Evolutionary conservation across 2,329 filamentous ascomycete species (phyloP), one percentile per base, ranked within the genome.

Genomic region (Penicillium sp.): DNA sequence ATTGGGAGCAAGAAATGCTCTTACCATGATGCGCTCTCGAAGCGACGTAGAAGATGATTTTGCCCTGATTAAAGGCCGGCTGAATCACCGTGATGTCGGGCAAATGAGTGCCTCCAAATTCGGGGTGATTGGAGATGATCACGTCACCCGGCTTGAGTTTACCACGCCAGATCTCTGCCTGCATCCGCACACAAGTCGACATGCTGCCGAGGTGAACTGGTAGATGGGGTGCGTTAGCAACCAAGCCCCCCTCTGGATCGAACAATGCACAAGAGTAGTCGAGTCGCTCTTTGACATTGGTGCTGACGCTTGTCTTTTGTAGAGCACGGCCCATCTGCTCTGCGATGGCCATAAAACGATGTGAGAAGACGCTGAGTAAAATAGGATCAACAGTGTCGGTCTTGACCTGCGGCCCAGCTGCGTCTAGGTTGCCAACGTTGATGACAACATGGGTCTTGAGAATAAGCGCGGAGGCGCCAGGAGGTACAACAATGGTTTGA

Each of bases 181-280:
- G 86, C 41, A 84, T 85, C 47, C 79, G 77, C 2, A 91, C 85
- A 49, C 86, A 89, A 3, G 84, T 90, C 6, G 83, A 85, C 86
- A 90, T 89, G 47, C 83, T 87, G 11, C 86, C 87, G 5, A 91
- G 71, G 61, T 90, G 86, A 1, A 90, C 85, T 0, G 87, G 87
- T 9, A 91, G 69, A 74, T 91, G 86, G 0, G 87, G 87, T 26
- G 87, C 77, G 51, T 73, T 73, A 5, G 70, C 70, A 4, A 90
- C 86, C 1, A 90, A 73, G 0, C 84, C 85, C 12, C 87, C 87
- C 2, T 81, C 78, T 0, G 82, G 77, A 57, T 88, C 85, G 52
- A 90, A 90, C 2, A 90, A 76, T 26, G 86, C 87, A 58, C 87
- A 91, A 1, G 85, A 89, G 60, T 88, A 91, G 60, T 91, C 87